Evolutionary conservation across 805 yeast species (phyloP).

Genomic region (Blastobotrys robertii): DNA sequence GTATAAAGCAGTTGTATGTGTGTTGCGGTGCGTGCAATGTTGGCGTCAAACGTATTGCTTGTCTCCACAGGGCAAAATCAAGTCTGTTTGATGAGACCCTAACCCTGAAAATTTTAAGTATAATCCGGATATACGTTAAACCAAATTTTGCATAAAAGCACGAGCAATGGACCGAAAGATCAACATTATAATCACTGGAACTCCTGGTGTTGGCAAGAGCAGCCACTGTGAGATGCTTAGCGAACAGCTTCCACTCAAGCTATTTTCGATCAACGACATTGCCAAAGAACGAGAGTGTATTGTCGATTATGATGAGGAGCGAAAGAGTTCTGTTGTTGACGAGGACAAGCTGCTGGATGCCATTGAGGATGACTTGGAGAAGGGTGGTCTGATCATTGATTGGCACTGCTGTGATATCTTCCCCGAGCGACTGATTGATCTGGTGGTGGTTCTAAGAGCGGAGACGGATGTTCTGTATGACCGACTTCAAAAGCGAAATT

Average conservation of each 20-base stretch:
- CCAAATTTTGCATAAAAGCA: neutral
- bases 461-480: conserved; percentile 65
- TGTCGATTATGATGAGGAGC: conserved; percentile 75
- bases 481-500: conserved; percentile 65
- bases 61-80: no score
- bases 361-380: conserved; percentile 63
- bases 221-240: conserved; percentile 58
- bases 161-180: conserved; percentile 30
- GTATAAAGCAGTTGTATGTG: no score
- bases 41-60: no score
- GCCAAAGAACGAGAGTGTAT: conserved; percentile 71
- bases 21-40: no score
- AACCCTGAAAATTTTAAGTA: conserved; percentile 1
- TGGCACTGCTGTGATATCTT: conserved; percentile 98
- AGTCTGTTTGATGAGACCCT: neutral
- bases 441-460: conserved; percentile 81
- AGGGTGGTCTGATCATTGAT: conserved; percentile 86
- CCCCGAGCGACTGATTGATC: conserved; percentile 85
- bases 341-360: conserved; percentile 79
- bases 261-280: conserved; percentile 64
- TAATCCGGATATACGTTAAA: neutral
- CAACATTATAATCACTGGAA: conserved; percentile 86
- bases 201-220: conserved; percentile 87
- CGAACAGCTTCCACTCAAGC: conserved; percentile 39
- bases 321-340: conserved; percentile 83